A percentile compares a stretch with the other conserved stretches of the same genome.
These are phyloP conservation scores for Populus hybrid DNA, from an alignment of 441 rosid genomes.

Conservation along the genomic window DNA sequence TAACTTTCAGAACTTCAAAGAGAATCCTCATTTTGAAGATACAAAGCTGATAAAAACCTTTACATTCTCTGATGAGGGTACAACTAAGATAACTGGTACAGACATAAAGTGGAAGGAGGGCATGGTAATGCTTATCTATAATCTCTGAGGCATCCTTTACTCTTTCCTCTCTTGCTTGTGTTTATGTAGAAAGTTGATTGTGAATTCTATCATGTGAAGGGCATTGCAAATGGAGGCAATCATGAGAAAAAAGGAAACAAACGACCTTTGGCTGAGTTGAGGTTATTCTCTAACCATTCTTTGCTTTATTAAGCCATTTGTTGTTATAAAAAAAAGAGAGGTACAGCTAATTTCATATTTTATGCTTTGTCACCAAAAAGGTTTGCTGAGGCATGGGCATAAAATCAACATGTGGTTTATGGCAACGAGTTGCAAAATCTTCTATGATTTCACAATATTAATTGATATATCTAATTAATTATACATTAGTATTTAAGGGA, in stretches of 20 bases:
- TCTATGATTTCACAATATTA: background rate
- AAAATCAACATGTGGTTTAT: background rate
- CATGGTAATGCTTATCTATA: slow-evolving; percentile 42
- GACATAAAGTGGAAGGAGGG: slow-evolving; percentile 91
- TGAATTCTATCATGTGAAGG: slow-evolving; percentile 42
- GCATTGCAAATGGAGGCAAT: slow-evolving; percentile 68
- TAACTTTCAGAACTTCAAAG: slow-evolving; percentile 53
- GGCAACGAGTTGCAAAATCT: background rate
- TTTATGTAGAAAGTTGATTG: slow-evolving; percentile 14
- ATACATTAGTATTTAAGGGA: background rate
- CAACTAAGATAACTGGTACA: slow-evolving; percentile 59
- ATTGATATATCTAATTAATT: background rate
- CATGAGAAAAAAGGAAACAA: slow-evolving; percentile 82
- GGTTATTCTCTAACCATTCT: slow-evolving; percentile 34
- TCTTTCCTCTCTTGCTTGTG: background rate
- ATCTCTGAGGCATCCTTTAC: background rate
- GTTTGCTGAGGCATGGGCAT: background rate
- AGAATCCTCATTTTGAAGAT: slow-evolving; percentile 89
- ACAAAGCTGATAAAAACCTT: slow-evolving; percentile 67
- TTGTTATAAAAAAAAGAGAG: background rate
- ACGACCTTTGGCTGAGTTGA: slow-evolving; percentile 55
- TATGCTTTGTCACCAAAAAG: background rate
- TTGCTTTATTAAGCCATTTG: background rate
- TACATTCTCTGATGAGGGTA: slow-evolving; percentile 77
- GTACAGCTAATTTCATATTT: background rate